phyloP scores from a whole-genome alignment of 306 rosid species.

The Begonia loranthoides region DNA sequence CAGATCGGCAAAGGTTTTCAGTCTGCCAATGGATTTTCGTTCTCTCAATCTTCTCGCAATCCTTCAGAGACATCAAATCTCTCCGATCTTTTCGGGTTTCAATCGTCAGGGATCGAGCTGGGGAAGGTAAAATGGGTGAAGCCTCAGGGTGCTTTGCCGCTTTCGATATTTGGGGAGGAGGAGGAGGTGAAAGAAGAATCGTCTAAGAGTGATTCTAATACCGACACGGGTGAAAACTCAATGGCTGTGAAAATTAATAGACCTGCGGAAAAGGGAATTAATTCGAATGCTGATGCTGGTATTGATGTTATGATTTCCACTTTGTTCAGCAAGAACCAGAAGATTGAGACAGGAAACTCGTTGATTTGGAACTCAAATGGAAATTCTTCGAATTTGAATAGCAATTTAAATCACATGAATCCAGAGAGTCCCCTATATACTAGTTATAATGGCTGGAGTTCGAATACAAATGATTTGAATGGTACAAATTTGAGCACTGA shows the following conservation, averaged over 20 bases:
- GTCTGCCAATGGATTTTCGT: constrained; percentile 13
- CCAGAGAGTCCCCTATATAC: neutral
- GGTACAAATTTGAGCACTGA: constrained; percentile 9
- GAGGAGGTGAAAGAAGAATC: constrained; percentile 23
- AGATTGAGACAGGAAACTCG: constrained; percentile 22
- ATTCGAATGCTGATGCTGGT: constrained; percentile 22
- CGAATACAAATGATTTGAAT: constrained; percentile 7
- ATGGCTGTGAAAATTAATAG: constrained; percentile 17
- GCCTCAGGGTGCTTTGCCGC: constrained; percentile 64
- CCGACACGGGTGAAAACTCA: constrained; percentile 9
- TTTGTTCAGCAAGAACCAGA: constrained; percentile 29
- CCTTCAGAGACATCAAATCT: constrained; percentile 4
- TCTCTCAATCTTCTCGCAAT: constrained; percentile 9
- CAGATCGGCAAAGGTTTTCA: constrained; percentile 26
- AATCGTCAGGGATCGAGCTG: constrained; percentile 5
- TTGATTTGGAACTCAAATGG: constrained; percentile 4
- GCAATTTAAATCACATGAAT: constrained; percentile 2
- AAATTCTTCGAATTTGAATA: constrained; percentile 1
- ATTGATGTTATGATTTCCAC: constrained; percentile 33
- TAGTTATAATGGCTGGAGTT: constrained; percentile 12
- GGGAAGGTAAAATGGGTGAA: constrained; percentile 25
- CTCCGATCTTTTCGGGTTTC: constrained; percentile 13
- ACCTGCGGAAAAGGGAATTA: constrained; percentile 21
- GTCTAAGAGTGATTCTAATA: constrained; percentile 9
- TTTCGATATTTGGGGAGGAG: constrained; percentile 76